Conservation (phyloP, 2,329 filamentous ascomycete species). For the Alternaria triticimaculans region DNA sequence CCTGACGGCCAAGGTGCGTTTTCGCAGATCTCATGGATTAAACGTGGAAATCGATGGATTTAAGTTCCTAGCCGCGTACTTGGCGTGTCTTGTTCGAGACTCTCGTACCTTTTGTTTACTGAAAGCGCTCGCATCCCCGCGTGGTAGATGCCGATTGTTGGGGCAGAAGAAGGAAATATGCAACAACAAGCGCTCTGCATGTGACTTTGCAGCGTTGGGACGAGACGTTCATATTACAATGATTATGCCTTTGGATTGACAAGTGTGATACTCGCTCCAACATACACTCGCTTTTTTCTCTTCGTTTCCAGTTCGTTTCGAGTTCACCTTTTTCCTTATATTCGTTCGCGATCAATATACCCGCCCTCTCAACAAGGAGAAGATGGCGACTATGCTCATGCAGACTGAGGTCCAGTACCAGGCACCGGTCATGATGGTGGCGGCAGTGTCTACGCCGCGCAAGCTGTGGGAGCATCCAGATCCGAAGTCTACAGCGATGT, state of each 20-base stretch:
- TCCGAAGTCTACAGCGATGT: slow-evolving; percentile 54
- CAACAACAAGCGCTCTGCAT: neutral
- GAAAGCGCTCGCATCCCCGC: neutral
- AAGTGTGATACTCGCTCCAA: neutral
- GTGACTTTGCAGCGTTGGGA: neutral
- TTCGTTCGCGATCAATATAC: neutral
- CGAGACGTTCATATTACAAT: neutral
- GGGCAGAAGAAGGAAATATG: neutral
- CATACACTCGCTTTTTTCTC: neutral
- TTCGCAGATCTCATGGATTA: slow-evolving; percentile 1
- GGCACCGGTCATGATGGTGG: neutral
- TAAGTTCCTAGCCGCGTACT: neutral
- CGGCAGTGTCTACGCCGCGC: slow-evolving; percentile 36
- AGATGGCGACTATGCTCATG: neutral
- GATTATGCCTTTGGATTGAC: neutral
- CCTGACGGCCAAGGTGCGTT: neutral
- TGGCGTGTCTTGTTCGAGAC: neutral
- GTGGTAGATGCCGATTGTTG: neutral
- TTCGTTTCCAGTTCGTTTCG: neutral
- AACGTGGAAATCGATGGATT: neutral
- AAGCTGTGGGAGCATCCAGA: slow-evolving; percentile 57
- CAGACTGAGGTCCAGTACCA: neutral
- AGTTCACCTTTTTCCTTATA: neutral
- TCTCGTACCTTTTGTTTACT: neutral
- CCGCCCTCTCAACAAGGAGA: neutral